Base-by-base conservation (phyloP, 371 early-diverging fungal genomes). In the Rhizopus sp. region DNA sequence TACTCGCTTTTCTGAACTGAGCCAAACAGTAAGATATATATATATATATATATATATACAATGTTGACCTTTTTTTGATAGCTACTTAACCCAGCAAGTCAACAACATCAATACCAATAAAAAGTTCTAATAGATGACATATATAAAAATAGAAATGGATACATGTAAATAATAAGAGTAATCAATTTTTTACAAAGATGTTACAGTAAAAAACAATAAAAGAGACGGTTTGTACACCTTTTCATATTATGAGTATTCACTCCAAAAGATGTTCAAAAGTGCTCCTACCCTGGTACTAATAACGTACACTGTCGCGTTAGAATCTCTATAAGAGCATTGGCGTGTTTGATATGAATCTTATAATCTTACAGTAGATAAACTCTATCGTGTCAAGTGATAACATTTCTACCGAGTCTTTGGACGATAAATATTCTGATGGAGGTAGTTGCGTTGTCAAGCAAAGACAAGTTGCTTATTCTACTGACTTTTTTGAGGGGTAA, bases 1-100 rank as follows among this genome's bases (percentile, higher is more conserved):
- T 49, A 80, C 83, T 62, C 84, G 93, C 47, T 96, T 93, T 67
- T 88, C 85, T 23, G 94, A 95, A 77, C 80, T 77, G 7, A 71
- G 66, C 44, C 75, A 77, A 59, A 62, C 60, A 41, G 74, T 76
- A 73, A 64, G 72, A 39, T 32, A 4, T 7, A 16, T 40, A 39
- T 33, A 44, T 32, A 33, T 12, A 50, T 13, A 50, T 5, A 50
- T 4, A 33, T 2, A 16, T 6, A 5, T n/a, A 1, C 17, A n/a
- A 32, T 50, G 34, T 7, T 16, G 6, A 33, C n/a, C 39, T 29
- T 42, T 44, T 23, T 23, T 23, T 23, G 23, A 15, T 44, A 38
- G 44, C 44, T 40, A 44, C 30, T 16, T 4, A 50, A 50, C 23
- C 37, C 47, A 38, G 16, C 56, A 16, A 9, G 23, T 17, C 55